A percentile compares a stretch with the other conserved stretches of the same genome.
These are phyloP conservation scores for Boletus rubroflammeus DNA, from an alignment of 768 basidiomycete genomes.

Conservation along the genomic window DNA sequence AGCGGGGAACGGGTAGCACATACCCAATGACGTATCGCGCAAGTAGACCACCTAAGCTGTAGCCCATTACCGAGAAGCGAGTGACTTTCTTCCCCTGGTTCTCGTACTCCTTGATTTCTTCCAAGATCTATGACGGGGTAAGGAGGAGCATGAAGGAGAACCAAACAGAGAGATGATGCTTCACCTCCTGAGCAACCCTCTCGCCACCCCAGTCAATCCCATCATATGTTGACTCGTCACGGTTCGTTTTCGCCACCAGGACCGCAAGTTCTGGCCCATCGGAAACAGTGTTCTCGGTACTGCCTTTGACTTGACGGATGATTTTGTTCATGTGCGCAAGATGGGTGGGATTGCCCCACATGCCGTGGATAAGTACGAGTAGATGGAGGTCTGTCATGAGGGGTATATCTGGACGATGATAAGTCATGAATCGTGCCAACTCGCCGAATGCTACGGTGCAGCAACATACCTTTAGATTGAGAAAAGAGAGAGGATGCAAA, in stretches of 20 bases:
- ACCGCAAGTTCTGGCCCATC: conserved; percentile 50
- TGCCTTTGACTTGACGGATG: conserved; percentile 42
- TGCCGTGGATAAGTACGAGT: conserved; percentile 52
- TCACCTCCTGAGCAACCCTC: conserved; percentile 74
- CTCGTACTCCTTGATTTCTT: conserved; percentile 52
- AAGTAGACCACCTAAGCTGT: conserved; percentile 78
- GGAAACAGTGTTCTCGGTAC: conserved; percentile 21
- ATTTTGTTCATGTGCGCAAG: conserved; percentile 56
- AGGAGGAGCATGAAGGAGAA: not conserved
- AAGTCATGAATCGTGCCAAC: not conserved
- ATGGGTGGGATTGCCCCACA: conserved; percentile 79
- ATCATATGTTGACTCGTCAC: conserved; percentile 69
- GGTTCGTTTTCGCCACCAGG: conserved; percentile 62
- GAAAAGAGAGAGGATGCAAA: not conserved
- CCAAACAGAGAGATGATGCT: conserved; percentile 4
- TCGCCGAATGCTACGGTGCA: not conserved
- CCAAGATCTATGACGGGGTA: conserved; percentile 44
- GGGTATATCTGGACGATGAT: not conserved
- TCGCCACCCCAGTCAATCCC: conserved; percentile 85
- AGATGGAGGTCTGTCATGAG: conserved; percentile 36
- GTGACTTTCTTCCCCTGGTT: conserved; percentile 54
- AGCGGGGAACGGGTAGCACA: conserved; percentile 12
- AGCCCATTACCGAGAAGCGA: conserved; percentile 73
- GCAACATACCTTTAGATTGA: conserved; percentile 1
- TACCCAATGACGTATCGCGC: conserved; percentile 76